Percentiles rank a stretch among this genome's conserved stretches.
Conservation (phyloP, 371 early-diverging fungal genomes). For the Mortierella sp. region DNA sequence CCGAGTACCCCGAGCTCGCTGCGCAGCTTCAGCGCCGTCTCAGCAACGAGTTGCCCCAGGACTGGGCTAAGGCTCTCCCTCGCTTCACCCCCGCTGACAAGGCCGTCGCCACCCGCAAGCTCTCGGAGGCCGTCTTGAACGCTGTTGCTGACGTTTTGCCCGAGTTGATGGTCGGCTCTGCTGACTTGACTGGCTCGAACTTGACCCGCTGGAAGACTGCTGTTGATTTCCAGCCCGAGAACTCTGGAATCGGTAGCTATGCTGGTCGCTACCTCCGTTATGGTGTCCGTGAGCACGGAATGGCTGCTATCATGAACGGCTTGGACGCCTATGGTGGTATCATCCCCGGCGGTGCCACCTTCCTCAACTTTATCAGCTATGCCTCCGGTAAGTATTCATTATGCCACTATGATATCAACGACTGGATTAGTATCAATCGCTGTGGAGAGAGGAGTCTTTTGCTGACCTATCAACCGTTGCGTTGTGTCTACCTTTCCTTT, state of each 20-base stretch:
- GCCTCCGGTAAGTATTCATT: constrained; percentile 37
- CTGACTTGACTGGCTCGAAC: constrained; percentile 97
- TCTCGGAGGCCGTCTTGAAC: constrained; percentile 84
- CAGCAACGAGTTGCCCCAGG: constrained; percentile 74
- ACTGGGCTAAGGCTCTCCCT: constrained; percentile 78
- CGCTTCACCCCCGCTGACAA: constrained; percentile 80
- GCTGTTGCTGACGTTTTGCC: constrained; percentile 79
- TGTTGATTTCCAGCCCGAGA: constrained; percentile 87
- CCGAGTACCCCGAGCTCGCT: constrained; percentile 72
- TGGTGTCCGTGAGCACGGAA: constrained; percentile 99
- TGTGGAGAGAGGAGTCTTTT: background rate
- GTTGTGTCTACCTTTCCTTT: background rate
- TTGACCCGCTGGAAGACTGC: constrained; percentile 93
- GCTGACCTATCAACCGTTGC: too few species aligned
- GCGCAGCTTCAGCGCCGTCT: constrained; percentile 82
- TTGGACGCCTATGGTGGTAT: constrained; percentile 87
- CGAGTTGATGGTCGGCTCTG: constrained; percentile 96
- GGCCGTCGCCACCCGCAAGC: constrained; percentile 87
- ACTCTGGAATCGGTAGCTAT: constrained; percentile 77
- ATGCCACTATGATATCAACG: too few species aligned
- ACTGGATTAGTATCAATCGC: background rate
- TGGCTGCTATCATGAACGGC: constrained; percentile 98
- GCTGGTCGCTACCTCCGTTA: constrained; percentile 92
- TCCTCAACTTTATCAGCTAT: constrained; percentile 95
- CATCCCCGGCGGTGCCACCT: constrained; percentile 94